Evolutionary conservation across 2,329 filamentous ascomycete genomes (phyloP), one percentile per base, ranked within the genome.

Genomic region (Leptoxyphium fumago): DNA sequence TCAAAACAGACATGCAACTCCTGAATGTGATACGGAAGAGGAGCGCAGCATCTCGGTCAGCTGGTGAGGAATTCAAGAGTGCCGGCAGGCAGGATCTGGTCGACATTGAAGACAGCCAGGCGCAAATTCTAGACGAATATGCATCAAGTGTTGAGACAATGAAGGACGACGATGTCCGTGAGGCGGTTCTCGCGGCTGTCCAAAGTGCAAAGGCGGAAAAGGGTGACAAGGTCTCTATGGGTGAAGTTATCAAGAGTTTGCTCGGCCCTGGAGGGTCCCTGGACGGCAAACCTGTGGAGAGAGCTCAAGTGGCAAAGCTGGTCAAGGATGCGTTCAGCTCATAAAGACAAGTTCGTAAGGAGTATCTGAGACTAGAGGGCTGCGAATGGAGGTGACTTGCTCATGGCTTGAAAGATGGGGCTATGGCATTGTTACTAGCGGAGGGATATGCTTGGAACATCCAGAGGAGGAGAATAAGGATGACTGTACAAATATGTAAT

Each of bases 1-100:
- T 88, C 56, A 69, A 67, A 44, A 83, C 77, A 17, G 82, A 89
- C 61, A 71, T 74, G 50, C 75, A 82, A 55, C 70, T 89, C 44
- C 74, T 86, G 26, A 66, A 70, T 7, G 67, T 88, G 41, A 71
- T 91, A 45, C 73, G 75, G 50, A 81, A 79, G 63, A 73, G 77
- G 42, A 72, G 74, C 17, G 71, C 73, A 38, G 67, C 72, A 2
- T 69, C 72, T 3, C 65, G 72, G 41, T 73, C 78, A 14, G 77
- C 83, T 1, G 70, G 69, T 13, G 67, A 68, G 30, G 80, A 87
- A 57, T 84, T 84, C 60, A 66, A 69, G 45, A 64, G 62, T 1
- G 82, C 78, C 1, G 75, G 75, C 2, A 70, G 84, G 34, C 64
- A 73, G 18, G 84, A 89, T 58, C 64, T 89, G 30, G 80, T 74